Base-by-base conservation (phyloP, 1,139 yeast species). In the Zygosaccharomyces pseudobailii region DNA sequence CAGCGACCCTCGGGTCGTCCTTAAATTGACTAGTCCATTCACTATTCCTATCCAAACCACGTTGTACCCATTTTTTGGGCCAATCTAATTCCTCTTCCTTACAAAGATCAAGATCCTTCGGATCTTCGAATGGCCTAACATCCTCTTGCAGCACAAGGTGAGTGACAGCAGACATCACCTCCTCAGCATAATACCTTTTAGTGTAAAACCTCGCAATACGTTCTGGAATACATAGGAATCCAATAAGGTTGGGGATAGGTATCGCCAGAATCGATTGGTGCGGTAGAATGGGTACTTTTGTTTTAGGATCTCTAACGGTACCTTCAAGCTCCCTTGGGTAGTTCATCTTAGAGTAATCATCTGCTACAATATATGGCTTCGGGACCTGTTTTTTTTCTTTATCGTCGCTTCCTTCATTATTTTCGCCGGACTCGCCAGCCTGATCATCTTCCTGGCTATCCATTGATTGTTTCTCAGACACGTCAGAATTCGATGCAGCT, bases 1-100 rank as follows among this genome's bases (percentile, higher is more conserved):
- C 43, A 9, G 41, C 36, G 23, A 92, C 78, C 52, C 96, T 71
- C 13, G 78, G 80, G 62, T 92, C 97, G 23, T 79, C 79, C 13
- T 67, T 73, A 48, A 89, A 70, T 21, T 85, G 92, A 63, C 82
- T 82, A 47, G 85, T 82, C 98, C 98, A 92, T 65, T 90, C 97
- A 51, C 95, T 84, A 36, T 78, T 71, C 58, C 80, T 83, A 48
- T 79, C 84, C 42, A 69, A 63, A 17, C 95, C 96, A 53, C 73
- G 76, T 53, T 79, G 75, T 37, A 87, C 85, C 96, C 97, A 94
- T 52, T 78, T 76, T 52, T 72, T 71, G 21, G 97, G 97, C 99
- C 99, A 94, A 56, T 88, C 95, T 17, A 69, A 63, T 63, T 92
- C 97, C 65, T 94, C 98, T 36, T 73, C 80, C 33, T 68, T 67